Base-by-base conservation (phyloP, 441 rosid species). In the Syzygium malaccense region DNA sequence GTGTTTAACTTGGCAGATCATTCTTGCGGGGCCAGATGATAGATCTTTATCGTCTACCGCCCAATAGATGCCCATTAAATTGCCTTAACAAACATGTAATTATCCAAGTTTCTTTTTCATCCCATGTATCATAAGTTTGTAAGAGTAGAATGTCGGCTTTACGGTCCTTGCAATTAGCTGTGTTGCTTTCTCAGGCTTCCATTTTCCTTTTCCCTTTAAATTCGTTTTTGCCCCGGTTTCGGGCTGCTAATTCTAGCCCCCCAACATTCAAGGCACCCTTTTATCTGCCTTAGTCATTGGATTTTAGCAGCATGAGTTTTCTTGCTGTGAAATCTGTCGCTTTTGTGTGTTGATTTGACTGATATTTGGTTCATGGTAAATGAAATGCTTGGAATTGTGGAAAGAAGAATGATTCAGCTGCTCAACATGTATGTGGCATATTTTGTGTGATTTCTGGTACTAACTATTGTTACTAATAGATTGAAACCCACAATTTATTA, bases 1-100 rank as follows among this genome's bases (percentile, higher is more conserved):
- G 23, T 9, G 10, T 85, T 90, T 88, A 54, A 88, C 91, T 88
- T 91, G 90, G 60, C 94, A 98, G 98, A 96, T 96, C 86, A 93
- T 90, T 86, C 99, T 98, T 51, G 95, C 95, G 0, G 99, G 99
- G 18, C 99, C 99, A 25, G 99, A 96, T 9, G 98, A 95, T 92
- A 93, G 96, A 94, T 89, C 96, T 54, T 91, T 92, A 51, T 64
- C 90, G 79, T 93, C 91, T 87, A 89, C 83, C 41, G 51, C 91
- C 78, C 93, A 87, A 91, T 30, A 54, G 87, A 87, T 79, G 88
- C 41, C 85, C 41, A 8, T 45, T 33, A 75, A 32, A 23, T 26
- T 17, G 89, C 25, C 87, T 85, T 85, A 62, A 86, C 89, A 85
- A 92, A 89, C 13, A 86, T 95, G 96, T 95, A 94, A 95, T 93